Percentiles rank a stretch among this genome's conserved stretches.
Evolutionary conservation across 2,329 filamentous ascomycete genomes (phyloP).

Genomic region (Ceratocystis alfenasii): DNA sequence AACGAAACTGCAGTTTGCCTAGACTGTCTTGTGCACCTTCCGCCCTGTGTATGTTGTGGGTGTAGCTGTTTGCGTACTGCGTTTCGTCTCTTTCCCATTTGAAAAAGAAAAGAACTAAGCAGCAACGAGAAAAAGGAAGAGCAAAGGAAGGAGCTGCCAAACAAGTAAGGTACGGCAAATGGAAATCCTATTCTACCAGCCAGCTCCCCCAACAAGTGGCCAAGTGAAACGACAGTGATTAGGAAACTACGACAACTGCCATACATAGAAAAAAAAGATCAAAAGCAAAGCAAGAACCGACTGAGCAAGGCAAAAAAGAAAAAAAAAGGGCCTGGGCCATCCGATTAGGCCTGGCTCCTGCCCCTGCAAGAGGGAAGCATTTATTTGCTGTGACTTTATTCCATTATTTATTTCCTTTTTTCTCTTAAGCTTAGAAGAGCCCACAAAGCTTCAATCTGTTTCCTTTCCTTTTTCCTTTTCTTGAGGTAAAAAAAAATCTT

Average conservation of each 20-base stretch:
- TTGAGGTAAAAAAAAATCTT: background rate
- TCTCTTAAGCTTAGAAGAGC: background rate
- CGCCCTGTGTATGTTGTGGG: background rate
- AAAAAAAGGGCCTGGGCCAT: background rate
- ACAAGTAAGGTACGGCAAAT: background rate
- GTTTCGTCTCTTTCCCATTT: background rate
- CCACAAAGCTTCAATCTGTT: background rate
- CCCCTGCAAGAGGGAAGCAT: background rate
- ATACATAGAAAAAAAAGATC: background rate
- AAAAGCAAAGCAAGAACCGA: background rate
- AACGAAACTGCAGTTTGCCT: background rate
- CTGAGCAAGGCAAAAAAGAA: background rate
- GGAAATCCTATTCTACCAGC: background rate
- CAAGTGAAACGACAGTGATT: background rate
- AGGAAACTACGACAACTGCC: background rate
- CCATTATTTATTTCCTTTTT: background rate
- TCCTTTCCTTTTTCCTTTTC: background rate
- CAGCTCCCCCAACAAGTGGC: conserved; percentile 1
- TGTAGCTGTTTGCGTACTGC: background rate
- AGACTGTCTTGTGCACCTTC: background rate
- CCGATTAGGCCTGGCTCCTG: background rate
- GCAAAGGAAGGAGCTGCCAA: background rate
- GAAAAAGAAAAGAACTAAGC: background rate
- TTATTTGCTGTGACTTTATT: background rate
- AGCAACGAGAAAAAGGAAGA: background rate